phyloP scores from a whole-genome alignment of 2,329 filamentous ascomycete genomes.

The Grosmannia penicillata region DNA sequence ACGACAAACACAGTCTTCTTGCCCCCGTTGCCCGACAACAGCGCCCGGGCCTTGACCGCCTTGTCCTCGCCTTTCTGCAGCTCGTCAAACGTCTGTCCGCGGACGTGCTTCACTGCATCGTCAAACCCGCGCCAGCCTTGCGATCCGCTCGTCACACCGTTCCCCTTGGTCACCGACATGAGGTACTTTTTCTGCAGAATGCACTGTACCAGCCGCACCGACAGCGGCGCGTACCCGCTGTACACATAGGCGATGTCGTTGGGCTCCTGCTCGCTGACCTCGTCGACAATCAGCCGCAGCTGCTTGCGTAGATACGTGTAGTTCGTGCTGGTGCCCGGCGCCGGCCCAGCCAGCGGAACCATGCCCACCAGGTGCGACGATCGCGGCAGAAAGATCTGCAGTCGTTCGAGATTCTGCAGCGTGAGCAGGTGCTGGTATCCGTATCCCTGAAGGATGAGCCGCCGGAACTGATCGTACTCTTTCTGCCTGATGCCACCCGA shows the following conservation, averaged over 20 bases:
- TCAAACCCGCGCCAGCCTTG: slow-evolving; percentile 92
- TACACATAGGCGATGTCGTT: slow-evolving; percentile 97
- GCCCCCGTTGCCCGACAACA: slow-evolving; percentile 59
- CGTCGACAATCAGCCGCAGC: slow-evolving; percentile 81
- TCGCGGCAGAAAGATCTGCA: slow-evolving; percentile 69
- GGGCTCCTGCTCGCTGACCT: slow-evolving; percentile 88
- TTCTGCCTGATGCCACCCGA: slow-evolving; percentile 76
- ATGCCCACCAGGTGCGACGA: slow-evolving; percentile 67
- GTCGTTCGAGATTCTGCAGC: slow-evolving; percentile 72
- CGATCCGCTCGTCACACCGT: slow-evolving; percentile 35
- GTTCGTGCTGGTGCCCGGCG: slow-evolving; percentile 62
- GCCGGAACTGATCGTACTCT: slow-evolving; percentile 81
- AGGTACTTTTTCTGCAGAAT: slow-evolving; percentile 84
- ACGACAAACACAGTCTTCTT: slow-evolving; percentile 91
- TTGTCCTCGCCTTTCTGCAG: slow-evolving; percentile 87
- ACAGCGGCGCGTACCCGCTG: slow-evolving; percentile 89
- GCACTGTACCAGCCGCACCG: slow-evolving; percentile 80
- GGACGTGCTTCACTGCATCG: slow-evolving; percentile 73
- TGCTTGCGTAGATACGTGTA: slow-evolving; percentile 79
- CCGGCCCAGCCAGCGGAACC: slow-evolving; percentile 56
- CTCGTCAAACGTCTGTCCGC: slow-evolving; percentile 82
- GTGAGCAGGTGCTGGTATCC: slow-evolving; percentile 92
- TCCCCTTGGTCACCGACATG: slow-evolving; percentile 49
- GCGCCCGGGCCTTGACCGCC: slow-evolving; percentile 70
- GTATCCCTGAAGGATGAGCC: slow-evolving; percentile 79